Percentiles rank a stretch among this genome's conserved stretches.
Evolutionary conservation across 2,329 filamentous ascomycete genomes (phyloP).

Genomic region (Penicillium sp.): DNA sequence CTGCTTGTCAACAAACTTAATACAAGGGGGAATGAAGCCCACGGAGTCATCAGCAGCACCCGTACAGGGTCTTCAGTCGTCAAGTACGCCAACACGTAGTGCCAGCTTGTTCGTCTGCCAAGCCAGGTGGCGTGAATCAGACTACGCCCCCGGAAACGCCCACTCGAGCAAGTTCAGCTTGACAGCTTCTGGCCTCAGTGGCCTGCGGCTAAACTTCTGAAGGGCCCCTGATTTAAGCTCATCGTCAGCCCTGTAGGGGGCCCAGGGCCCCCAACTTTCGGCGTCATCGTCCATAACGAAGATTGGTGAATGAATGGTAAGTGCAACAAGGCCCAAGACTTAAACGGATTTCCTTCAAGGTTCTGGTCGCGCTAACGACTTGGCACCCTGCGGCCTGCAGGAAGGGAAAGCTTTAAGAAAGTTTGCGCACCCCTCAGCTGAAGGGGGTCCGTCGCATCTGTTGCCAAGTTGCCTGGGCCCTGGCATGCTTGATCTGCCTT

Average conservation of each 20-base stretch:
- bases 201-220: too few species aligned
- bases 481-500: conserved; percentile 14
- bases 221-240: conserved; percentile 13
- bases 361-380: not conserved
- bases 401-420: not conserved
- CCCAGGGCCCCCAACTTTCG: not conserved
- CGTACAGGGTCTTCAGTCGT: too few species aligned
- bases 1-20: not conserved
- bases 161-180: too few species aligned
- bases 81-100: too few species aligned
- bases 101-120: not conserved
- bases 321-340: not conserved
- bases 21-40: not conserved
- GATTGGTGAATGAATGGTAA: not conserved
- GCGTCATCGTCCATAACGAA: not conserved
- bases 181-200: too few species aligned
- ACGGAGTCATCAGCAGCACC: not conserved
- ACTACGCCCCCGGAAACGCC: not conserved
- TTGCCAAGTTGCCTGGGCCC: not conserved
- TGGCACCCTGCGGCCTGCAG: not conserved
- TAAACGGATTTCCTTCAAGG: too few species aligned
- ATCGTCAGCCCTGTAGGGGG: conserved; percentile 8
- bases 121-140: not conserved
- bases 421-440: not conserved
- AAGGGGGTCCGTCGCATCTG: conserved; percentile 20